Conservation (phyloP, 768 basidiomycete species). For the Pisolithus microcarpus region DNA sequence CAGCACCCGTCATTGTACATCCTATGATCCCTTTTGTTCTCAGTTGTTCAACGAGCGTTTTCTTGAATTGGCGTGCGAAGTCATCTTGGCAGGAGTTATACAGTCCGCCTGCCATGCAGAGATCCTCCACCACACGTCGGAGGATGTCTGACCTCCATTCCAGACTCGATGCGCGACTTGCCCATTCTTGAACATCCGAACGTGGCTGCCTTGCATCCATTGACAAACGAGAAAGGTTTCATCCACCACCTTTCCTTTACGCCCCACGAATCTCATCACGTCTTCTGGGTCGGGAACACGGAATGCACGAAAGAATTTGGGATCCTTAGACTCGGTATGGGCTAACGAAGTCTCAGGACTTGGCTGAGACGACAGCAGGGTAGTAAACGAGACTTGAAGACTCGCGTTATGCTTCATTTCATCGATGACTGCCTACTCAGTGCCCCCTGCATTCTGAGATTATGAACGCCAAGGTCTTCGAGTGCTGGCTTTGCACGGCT, state of each 20-base stretch:
- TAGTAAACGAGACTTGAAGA: too few species aligned
- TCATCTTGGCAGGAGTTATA: constrained; percentile 36
- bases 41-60: constrained; percentile 30
- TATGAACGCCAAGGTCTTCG: constrained; percentile 37
- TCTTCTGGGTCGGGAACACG: too few species aligned
- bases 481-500: constrained; percentile 48
- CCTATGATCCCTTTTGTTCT: constrained; percentile 49
- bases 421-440: too few species aligned
- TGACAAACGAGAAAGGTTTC: too few species aligned
- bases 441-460: constrained; percentile 25
- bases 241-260: too few species aligned
- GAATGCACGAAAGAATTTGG: too few species aligned
- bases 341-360: too few species aligned
- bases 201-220: too few species aligned
- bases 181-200: constrained; percentile 26
- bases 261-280: too few species aligned
- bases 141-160: constrained; percentile 37
- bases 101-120: constrained; percentile 26
- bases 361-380: too few species aligned
- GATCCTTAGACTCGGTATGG: too few species aligned
- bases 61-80: constrained; percentile 30
- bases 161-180: constrained; percentile 25
- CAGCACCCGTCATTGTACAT: constrained; percentile 65
- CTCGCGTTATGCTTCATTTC: too few species aligned
- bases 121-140: constrained; percentile 25